Conservation (phyloP, 768 basidiomycete genomes). For the Mycena venus region DNA sequence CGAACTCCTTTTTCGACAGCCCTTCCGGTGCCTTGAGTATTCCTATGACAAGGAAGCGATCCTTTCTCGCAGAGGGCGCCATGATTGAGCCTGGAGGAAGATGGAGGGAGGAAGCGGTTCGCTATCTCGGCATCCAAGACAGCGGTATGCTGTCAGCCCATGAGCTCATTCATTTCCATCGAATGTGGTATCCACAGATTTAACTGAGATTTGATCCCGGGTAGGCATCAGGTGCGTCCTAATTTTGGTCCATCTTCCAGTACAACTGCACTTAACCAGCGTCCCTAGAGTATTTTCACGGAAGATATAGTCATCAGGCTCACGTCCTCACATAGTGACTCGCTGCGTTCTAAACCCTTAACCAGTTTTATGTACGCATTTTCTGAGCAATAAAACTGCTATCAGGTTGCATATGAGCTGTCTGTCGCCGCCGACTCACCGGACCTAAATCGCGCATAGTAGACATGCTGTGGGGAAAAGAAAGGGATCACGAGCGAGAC, state of each 20-base stretch:
- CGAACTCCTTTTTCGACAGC: neutral
- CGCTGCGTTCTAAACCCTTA: neutral
- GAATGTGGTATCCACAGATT: neutral
- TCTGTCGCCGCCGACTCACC: neutral
- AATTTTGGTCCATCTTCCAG: neutral
- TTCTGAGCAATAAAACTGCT: neutral
- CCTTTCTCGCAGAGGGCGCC: neutral
- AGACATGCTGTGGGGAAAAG: too few relatives aligned
- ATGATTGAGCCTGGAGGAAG: neutral
- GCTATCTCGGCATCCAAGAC: neutral
- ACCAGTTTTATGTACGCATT: neutral
- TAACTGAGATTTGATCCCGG: neutral
- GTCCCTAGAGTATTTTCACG: neutral
- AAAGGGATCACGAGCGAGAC: too few relatives aligned
- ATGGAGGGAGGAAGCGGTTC: neutral
- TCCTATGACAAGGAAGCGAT: neutral
- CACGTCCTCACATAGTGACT: neutral
- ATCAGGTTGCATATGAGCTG: neutral
- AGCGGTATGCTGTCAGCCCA: neutral
- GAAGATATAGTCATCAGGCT: neutral
- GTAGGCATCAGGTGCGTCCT: neutral
- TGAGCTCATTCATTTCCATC: neutral
- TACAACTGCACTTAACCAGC: neutral
- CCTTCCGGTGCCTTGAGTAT: neutral
- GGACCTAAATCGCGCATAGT: neutral